phyloP scores from a whole-genome alignment of 306 rosid species.

The Fragaria ananassa region DNA sequence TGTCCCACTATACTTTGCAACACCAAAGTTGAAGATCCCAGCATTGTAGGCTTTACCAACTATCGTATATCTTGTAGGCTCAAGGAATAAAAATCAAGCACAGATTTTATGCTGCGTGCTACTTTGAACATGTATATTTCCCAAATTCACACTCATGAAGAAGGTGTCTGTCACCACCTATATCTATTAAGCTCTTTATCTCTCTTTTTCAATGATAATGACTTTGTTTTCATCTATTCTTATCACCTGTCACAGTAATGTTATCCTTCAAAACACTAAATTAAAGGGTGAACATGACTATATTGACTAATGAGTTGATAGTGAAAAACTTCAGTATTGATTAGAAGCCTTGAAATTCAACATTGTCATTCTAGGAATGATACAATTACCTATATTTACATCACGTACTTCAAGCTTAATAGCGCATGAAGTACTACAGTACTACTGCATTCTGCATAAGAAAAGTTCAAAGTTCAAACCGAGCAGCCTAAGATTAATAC shows the following conservation, averaged over 20 bases:
- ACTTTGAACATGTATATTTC: conserved; percentile 1
- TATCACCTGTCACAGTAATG: conserved; percentile 19
- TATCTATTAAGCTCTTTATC: conserved; percentile 8
- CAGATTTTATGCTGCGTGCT: neutral
- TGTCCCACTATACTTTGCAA: neutral
- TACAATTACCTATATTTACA: conserved; percentile 13
- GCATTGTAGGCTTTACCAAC: neutral
- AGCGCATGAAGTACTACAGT: neutral
- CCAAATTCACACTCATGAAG: conserved; percentile 10
- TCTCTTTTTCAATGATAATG: conserved; percentile 21
- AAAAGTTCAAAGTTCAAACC: conserved; percentile 7
- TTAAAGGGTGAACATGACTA: neutral
- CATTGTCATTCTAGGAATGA: conserved; percentile 4
- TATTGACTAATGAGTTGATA: neutral
- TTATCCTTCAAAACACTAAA: conserved; percentile 27
- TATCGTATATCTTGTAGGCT: neutral
- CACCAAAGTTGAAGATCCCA: neutral
- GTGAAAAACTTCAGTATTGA: conserved; percentile 1
- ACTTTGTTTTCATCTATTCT: conserved; percentile 25
- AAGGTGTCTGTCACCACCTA: conserved; percentile 22
- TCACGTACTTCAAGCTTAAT: conserved; percentile 12
- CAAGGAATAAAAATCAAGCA: neutral
- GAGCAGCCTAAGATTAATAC: conserved; percentile 3
- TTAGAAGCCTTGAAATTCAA: neutral
- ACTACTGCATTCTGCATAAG: conserved; percentile 1